phyloP scores from a whole-genome alignment of 108 stramenopile species.

The Cyclotella baltica region DNA sequence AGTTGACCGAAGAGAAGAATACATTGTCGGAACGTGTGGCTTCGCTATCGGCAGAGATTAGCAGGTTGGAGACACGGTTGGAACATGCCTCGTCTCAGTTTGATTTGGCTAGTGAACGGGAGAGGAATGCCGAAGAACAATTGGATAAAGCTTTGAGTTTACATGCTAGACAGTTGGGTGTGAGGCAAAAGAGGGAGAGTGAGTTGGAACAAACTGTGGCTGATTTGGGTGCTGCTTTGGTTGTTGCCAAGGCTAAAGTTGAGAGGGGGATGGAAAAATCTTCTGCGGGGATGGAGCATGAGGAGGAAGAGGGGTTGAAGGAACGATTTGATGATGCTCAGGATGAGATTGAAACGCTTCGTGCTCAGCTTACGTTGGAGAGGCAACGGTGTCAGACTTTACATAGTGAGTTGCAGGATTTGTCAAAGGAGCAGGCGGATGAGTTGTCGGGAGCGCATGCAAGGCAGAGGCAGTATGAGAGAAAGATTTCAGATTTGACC shows the following conservation, averaged over 20 bases:
- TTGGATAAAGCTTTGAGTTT: conserved; percentile 74
- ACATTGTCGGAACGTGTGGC: conserved; percentile 65
- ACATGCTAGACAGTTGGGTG: conserved; percentile 81
- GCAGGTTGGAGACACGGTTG: conserved; percentile 65
- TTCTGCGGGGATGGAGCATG: not conserved
- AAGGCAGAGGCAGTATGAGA: conserved; percentile 68
- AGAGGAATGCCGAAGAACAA: conserved; percentile 81
- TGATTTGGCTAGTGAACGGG: conserved; percentile 73
- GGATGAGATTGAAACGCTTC: conserved; percentile 63
- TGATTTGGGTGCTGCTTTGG: conserved; percentile 81
- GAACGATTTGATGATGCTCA: conserved; percentile 60
- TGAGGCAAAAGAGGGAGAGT: conserved; percentile 73
- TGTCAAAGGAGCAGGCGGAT: conserved; percentile 75
- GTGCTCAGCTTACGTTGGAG: conserved; percentile 67
- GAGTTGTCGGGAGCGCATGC: conserved; percentile 64
- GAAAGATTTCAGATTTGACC: conserved; percentile 71
- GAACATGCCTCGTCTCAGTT: conserved; percentile 71
- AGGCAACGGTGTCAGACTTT: conserved; percentile 61
- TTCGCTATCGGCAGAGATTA: conserved; percentile 70
- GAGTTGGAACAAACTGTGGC: conserved; percentile 85
- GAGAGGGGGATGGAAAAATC: conserved; percentile 12
- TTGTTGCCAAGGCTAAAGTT: conserved; percentile 51
- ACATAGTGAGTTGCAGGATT: conserved; percentile 68
- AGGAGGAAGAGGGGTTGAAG: conserved; percentile 66
- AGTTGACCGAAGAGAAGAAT: conserved; percentile 76